A percentile compares a stretch with the other conserved stretches of the same genome.
phyloP scores from a whole-genome alignment of 225 moss, liverwort and hornwort genomes.

The Straminergon stramineum region DNA sequence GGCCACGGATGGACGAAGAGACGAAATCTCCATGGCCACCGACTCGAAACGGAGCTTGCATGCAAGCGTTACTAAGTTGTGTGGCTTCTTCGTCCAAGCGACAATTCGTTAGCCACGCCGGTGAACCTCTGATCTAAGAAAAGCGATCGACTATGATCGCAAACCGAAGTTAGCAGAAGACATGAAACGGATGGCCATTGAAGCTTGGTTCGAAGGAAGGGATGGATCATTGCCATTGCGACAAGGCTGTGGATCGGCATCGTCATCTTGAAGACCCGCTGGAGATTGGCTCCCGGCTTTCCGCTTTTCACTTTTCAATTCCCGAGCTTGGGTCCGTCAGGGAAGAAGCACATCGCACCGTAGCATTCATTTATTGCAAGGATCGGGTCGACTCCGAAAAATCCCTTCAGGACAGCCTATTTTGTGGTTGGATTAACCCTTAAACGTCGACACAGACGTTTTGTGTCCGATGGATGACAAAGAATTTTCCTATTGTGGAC shows the following conservation, averaged over 20 bases:
- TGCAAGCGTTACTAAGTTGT: neutral
- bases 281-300: slow-evolving; percentile 12
- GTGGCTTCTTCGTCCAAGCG: neutral
- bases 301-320: neutral
- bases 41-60: neutral
- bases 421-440: neutral
- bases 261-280: neutral
- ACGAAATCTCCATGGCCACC: slow-evolving; percentile 31
- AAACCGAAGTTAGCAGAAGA: neutral
- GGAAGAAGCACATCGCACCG: neutral
- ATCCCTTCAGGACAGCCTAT: neutral
- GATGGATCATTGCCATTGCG: neutral
- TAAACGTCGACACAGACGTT: too few relatives aligned
- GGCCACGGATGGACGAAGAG: slow-evolving; percentile 8
- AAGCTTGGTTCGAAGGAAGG: neutral
- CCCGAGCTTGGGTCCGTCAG: neutral
- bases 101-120: neutral
- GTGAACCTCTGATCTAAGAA: neutral
- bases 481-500: too few relatives aligned
- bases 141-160: neutral
- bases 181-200: neutral
- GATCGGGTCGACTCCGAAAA: neutral
- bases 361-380: neutral
- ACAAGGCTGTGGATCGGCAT: neutral
- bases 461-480: too few relatives aligned